Evolutionary conservation across 2,329 filamentous ascomycete genomes (phyloP).

Genomic region (Claviceps fusiformis): DNA sequence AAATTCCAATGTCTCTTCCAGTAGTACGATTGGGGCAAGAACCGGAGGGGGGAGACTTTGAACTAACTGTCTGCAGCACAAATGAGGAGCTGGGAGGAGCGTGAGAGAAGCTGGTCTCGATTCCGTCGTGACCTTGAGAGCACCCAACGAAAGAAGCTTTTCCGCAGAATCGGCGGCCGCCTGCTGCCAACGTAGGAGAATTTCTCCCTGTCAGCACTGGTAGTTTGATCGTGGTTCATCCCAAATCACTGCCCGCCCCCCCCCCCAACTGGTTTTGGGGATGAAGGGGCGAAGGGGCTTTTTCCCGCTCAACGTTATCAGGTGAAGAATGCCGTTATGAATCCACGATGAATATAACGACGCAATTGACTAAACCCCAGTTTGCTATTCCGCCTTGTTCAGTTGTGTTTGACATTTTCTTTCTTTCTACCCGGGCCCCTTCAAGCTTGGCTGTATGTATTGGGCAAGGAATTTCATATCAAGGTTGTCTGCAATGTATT

Average conservation of each 20-base stretch:
- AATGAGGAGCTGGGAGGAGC: conserved; percentile 36
- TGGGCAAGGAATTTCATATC: neutral
- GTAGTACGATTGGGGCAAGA: neutral
- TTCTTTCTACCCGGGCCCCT: neutral
- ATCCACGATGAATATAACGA: conserved; percentile 6
- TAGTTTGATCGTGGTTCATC: conserved; percentile 1
- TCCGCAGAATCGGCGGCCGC: conserved; percentile 26
- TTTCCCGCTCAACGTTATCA: neutral
- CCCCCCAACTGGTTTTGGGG: neutral
- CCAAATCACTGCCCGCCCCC: neutral
- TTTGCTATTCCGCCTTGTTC: neutral
- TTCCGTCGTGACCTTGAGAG: conserved; percentile 26
- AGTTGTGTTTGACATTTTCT: neutral
- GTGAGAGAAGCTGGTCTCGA: conserved; percentile 33
- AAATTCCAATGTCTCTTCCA: neutral
- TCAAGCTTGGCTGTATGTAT: neutral
- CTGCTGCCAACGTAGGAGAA: conserved; percentile 8
- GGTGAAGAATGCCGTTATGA: neutral
- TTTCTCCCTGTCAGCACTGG: neutral
- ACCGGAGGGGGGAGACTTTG: neutral
- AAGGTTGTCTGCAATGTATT: neutral
- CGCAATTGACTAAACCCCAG: conserved; percentile 5
- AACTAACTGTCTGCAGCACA: conserved; percentile 26
- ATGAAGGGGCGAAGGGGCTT: neutral
- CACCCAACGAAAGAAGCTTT: conserved; percentile 23